These are phyloP conservation scores for Fagopyrum tataricum DNA, from an alignment of 148 eudicot species.

Conservation along the genomic window DNA sequence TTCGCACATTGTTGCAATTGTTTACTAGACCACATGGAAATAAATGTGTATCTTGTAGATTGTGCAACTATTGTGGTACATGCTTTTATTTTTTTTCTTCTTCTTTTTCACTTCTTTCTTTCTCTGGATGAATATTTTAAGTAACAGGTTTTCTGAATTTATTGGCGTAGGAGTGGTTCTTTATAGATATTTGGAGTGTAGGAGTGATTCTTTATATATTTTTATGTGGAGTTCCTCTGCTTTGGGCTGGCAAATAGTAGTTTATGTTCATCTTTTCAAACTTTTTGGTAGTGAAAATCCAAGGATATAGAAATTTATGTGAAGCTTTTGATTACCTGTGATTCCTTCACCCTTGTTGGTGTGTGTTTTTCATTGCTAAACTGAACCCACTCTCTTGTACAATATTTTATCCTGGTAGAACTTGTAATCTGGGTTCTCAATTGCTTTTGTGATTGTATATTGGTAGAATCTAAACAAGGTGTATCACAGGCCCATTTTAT, in stretches of 20 bases:
- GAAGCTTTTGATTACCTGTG: not conserved
- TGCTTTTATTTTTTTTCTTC: not conserved
- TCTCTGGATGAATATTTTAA: slow-evolving; percentile 23
- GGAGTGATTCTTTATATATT: slow-evolving; percentile 92
- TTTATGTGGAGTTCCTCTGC: slow-evolving; percentile 94
- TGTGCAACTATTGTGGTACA: not conserved
- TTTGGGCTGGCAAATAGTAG: slow-evolving; percentile 71
- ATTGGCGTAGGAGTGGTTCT: too few species aligned
- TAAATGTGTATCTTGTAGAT: not conserved
- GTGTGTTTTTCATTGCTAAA: not conserved
- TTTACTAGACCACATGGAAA: not conserved
- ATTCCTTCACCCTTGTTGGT: not conserved
- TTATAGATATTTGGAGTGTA: slow-evolving; percentile 97
- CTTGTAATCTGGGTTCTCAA: not conserved
- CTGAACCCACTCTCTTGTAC: not conserved
- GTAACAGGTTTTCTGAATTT: slow-evolving; percentile 86
- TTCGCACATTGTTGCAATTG: not conserved
- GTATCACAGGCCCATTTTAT: slow-evolving; percentile 95
- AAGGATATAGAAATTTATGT: not conserved
- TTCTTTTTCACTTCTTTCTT: not conserved
- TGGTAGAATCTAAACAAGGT: slow-evolving; percentile 93
- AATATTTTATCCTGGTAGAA: not conserved
- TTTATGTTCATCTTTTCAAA: slow-evolving; percentile 3
- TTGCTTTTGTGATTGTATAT: slow-evolving; percentile 5
- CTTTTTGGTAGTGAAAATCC: not conserved